phyloP scores from a whole-genome alignment of 257 asterid species.

The Solanum medicagineum region DNA sequence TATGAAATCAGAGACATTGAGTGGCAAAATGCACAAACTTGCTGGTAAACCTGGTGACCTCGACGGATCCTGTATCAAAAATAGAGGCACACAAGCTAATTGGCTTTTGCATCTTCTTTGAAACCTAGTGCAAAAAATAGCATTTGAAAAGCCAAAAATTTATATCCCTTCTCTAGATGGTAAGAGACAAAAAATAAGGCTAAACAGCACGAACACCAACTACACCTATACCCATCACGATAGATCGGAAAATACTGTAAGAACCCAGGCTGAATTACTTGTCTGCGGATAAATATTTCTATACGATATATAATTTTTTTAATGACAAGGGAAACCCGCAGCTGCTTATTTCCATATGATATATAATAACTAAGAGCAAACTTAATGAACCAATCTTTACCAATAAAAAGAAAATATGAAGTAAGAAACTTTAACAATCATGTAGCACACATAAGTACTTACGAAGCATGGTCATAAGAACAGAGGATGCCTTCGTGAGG shows the following conservation, averaged over 20 bases:
- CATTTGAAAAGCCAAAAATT: not conserved
- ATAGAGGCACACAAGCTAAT: not conserved
- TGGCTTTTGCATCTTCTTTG: not conserved
- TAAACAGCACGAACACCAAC: not conserved
- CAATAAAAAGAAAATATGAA: not conserved
- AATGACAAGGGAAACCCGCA: too few species aligned
- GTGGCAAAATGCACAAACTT: conserved; percentile 80
- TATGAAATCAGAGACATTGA: conserved; percentile 64
- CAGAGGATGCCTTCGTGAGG: conserved; percentile 57
- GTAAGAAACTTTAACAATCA: not conserved
- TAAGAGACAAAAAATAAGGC: not conserved
- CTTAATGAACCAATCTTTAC: not conserved
- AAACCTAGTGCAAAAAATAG: not conserved
- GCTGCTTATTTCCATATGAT: not conserved
- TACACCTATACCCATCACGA: not conserved
- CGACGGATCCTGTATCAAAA: conserved; percentile 51
- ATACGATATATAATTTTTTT: not conserved
- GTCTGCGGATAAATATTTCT: not conserved
- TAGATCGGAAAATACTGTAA: not conserved
- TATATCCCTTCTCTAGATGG: not conserved
- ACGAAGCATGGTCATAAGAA: conserved; percentile 67
- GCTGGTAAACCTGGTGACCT: conserved; percentile 65
- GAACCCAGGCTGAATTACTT: not conserved
- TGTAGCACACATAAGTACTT: conserved; percentile 10
- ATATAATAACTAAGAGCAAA: not conserved